phyloP scores from a whole-genome alignment of 352 stramenopile genomes.

The Phytophthora pinifolia region DNA sequence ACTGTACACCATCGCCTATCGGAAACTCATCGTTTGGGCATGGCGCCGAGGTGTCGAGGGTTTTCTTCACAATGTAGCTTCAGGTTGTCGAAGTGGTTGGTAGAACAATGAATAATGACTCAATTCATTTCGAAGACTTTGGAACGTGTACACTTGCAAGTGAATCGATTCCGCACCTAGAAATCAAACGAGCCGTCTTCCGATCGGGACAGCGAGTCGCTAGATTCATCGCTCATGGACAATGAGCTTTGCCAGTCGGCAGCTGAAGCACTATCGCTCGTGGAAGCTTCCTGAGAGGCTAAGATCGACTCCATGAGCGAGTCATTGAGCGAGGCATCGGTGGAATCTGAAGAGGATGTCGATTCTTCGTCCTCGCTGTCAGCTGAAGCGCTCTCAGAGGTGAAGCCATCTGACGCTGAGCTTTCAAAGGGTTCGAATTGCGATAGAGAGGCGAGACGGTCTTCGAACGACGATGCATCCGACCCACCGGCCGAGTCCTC shows the following conservation, averaged over 20 bases:
- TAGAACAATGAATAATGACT: no score
- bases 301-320: constrained; percentile 10
- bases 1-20: no score
- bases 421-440: constrained; percentile 1
- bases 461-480: constrained; percentile 8
- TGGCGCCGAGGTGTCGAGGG: no score
- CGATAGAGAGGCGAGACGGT: not conserved
- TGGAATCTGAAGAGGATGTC: constrained; percentile 2
- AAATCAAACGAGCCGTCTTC: constrained; percentile 13
- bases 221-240: not conserved
- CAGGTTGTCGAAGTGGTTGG: no score
- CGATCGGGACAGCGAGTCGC: constrained; percentile 12
- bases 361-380: not conserved
- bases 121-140: no score
- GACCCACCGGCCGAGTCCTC: not conserved
- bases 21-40: no score
- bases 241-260: constrained; percentile 10
- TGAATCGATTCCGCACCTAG: constrained; percentile 1
- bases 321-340: constrained; percentile 3
- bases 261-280: constrained; percentile 1
- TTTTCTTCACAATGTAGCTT: no score
- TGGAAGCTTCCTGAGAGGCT: not conserved
- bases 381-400: constrained; percentile 4
- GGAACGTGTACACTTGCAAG: constrained; percentile 4
- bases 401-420: constrained; percentile 1